phyloP scores from a whole-genome alignment of 768 basidiomycete species.

The Suillus subluteus region DNA sequence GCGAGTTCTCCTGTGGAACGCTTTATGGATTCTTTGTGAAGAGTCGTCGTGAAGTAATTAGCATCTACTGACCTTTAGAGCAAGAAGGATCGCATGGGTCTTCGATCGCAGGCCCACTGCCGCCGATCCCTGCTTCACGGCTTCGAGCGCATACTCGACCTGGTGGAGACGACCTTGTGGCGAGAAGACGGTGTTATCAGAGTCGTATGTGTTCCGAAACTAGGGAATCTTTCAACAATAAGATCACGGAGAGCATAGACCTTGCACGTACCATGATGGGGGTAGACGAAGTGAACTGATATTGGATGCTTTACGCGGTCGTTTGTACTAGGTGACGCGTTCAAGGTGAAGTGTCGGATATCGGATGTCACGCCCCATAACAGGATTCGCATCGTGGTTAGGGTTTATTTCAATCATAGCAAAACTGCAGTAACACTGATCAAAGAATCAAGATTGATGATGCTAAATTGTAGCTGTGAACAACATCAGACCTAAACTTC shows the following conservation, averaged over 20 bases:
- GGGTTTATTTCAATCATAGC: not conserved
- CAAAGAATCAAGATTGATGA: not conserved
- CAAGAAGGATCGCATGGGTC: constrained; percentile 90
- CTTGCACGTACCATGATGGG: constrained; percentile 35
- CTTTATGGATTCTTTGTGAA: constrained; percentile 44
- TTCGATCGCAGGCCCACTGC: constrained; percentile 95
- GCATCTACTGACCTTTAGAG: constrained; percentile 73
- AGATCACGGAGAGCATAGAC: constrained; percentile 2
- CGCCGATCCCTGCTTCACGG: constrained; percentile 99
- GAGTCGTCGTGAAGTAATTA: not conserved
- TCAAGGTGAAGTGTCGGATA: constrained; percentile 20
- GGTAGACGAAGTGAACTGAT: constrained; percentile 17
- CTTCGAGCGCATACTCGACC: constrained; percentile 98
- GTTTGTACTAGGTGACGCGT: constrained; percentile 36
- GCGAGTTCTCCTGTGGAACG: constrained; percentile 97
- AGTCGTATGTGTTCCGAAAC: constrained; percentile 98
- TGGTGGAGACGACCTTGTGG: constrained; percentile 97
- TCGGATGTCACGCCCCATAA: constrained; percentile 12
- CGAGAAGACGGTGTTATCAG: constrained; percentile 96
- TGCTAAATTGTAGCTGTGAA: not conserved
- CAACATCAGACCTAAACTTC: not conserved
- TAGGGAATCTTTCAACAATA: constrained; percentile 32
- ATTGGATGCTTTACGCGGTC: constrained; percentile 13
- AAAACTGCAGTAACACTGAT: no score
- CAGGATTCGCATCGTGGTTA: not conserved